A percentile compares a stretch with the other conserved stretches of the same genome.
phyloP scores from a whole-genome alignment of 495 filamentous ascomycete genomes.

The Hypoxylon rickii region DNA sequence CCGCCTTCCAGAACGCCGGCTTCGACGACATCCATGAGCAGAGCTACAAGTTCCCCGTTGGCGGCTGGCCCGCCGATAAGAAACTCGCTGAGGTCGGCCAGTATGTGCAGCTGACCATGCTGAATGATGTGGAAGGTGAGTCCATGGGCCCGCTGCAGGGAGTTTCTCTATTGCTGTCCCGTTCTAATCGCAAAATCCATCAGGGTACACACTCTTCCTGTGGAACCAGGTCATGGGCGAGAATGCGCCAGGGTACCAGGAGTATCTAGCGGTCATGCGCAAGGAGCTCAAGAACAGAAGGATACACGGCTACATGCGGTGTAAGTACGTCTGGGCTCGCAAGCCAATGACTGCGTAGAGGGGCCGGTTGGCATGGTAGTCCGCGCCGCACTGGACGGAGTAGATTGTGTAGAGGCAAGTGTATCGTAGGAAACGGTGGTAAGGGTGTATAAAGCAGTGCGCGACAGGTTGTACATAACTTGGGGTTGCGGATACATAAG shows the following conservation, averaged over 20 bases:
- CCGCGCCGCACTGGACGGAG: no score
- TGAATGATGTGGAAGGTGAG: conserved; percentile 33
- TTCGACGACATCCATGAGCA: conserved; percentile 53
- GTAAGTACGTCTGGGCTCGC: conserved; percentile 25
- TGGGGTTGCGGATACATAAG: no score
- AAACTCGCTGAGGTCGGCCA: conserved; percentile 58
- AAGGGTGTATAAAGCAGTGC: no score
- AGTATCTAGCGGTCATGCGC: conserved; percentile 19
- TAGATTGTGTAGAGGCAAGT: no score
- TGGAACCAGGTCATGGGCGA: conserved; percentile 30
- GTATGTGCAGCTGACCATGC: conserved; percentile 26
- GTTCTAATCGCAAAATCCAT: background rate
- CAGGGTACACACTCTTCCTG: conserved; percentile 29
- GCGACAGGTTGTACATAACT: no score
- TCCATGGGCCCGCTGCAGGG: no score
- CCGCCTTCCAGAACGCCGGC: conserved; percentile 62
- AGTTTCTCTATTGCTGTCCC: background rate
- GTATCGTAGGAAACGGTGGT: no score
- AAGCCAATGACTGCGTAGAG: no score
- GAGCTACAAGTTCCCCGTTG: conserved; percentile 29
- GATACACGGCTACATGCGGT: conserved; percentile 31
- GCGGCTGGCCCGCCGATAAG: conserved; percentile 42
- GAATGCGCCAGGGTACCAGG: conserved; percentile 21
- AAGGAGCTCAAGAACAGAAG: conserved; percentile 22
- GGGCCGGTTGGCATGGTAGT: no score